Evolutionary conservation across 2,329 filamentous ascomycete genomes (phyloP).

Genomic region (Fonsecaea nubica): DNA sequence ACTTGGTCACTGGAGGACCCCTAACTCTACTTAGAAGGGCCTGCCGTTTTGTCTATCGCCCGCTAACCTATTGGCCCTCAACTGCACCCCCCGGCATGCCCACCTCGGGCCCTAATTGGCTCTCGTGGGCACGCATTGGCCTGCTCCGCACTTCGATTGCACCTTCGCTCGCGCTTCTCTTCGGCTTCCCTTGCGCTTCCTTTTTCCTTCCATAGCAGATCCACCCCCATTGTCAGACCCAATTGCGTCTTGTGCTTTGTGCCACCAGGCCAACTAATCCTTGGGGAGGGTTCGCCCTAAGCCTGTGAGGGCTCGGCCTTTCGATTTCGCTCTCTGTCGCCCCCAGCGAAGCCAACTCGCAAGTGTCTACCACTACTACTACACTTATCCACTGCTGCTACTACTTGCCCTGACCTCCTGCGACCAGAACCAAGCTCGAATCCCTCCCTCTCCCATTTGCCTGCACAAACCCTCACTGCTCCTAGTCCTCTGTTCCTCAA

Average conservation of each 20-base stretch:
- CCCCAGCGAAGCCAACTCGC: conserved; percentile 6
- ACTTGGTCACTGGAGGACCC: not conserved
- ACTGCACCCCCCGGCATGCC: not conserved
- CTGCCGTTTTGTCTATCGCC: not conserved
- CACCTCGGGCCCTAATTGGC: not conserved
- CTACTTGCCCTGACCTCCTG: conserved; percentile 10
- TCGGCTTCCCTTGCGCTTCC: conserved; percentile 23
- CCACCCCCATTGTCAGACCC: conserved; percentile 14
- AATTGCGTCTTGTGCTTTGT: not conserved
- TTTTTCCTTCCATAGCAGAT: conserved; percentile 23
- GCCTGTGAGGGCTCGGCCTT: conserved; percentile 5
- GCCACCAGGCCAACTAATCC: conserved; percentile 5
- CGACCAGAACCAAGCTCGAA: conserved; percentile 6
- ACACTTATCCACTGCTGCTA: not conserved
- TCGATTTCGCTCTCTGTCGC: conserved; percentile 5
- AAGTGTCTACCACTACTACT: conserved; percentile 2
- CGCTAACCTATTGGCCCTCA: not conserved
- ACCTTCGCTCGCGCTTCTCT: conserved; percentile 16
- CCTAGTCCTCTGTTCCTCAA: not conserved
- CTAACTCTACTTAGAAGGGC: conserved; percentile 11
- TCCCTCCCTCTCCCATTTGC: not conserved
- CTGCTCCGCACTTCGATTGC: conserved; percentile 9
- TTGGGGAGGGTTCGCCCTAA: conserved; percentile 3
- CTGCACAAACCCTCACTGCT: conserved; percentile 2
- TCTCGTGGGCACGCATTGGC: conserved; percentile 12